Percentiles rank a stretch among this genome's conserved stretches.
phyloP scores from a whole-genome alignment of 2,329 filamentous ascomycete genomes.

The Paraphaeosphaeria sporulosa region DNA sequence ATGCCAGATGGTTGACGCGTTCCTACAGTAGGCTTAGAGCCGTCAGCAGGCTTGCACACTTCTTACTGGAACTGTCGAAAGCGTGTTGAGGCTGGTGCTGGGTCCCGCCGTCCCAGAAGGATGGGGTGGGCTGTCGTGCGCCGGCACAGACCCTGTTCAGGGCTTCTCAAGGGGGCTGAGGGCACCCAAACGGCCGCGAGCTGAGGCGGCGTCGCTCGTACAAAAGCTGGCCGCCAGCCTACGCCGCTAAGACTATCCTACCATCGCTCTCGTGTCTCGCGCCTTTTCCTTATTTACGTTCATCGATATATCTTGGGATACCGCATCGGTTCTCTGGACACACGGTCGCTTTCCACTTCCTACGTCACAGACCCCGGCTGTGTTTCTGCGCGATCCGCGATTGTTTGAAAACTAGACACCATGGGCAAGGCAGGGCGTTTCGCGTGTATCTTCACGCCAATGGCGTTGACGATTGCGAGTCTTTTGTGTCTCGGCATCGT shows the following conservation, averaged over 20 bases:
- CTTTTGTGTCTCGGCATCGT: conserved; percentile 72
- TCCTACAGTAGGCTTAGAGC: conserved; percentile 3
- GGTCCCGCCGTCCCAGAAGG: neutral
- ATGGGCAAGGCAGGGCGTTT: conserved; percentile 81
- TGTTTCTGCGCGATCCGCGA: neutral
- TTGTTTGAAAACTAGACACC: conserved; percentile 29
- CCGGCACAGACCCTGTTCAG: conserved; percentile 9
- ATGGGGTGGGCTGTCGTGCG: conserved; percentile 3
- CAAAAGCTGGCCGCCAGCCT: conserved; percentile 10
- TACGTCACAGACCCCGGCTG: conserved; percentile 9
- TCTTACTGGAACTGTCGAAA: conserved; percentile 11
- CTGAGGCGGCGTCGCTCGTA: conserved; percentile 12
- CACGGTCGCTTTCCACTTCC: conserved; percentile 11
- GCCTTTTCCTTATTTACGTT: conserved; percentile 4
- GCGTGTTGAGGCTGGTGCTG: conserved; percentile 21
- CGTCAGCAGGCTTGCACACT: conserved; percentile 9
- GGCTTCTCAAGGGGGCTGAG: conserved; percentile 6
- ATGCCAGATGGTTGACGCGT: conserved; percentile 6
- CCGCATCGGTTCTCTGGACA: neutral
- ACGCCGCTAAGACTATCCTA: conserved; percentile 1
- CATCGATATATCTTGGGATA: conserved; percentile 3
- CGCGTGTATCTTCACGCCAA: conserved; percentile 86
- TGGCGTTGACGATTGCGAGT: conserved; percentile 79
- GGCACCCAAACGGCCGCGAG: conserved; percentile 6
- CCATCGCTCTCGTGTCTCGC: conserved; percentile 7